These are phyloP conservation scores for Annulohypoxylon stygium DNA, from an alignment of 495 filamentous ascomycete species.

Conservation along the genomic window DNA sequence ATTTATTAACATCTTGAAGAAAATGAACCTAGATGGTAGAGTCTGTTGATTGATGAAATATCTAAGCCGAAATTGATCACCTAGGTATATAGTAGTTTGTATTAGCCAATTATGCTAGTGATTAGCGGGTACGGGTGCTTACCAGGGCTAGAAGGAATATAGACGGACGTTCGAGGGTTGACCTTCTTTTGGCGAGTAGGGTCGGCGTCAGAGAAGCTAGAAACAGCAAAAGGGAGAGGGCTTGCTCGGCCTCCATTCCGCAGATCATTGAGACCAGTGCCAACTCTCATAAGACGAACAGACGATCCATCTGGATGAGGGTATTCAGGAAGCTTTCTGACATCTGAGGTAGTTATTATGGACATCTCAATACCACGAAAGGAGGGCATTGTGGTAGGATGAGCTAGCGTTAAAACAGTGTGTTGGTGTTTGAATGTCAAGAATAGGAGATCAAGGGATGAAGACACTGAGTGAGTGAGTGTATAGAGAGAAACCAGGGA, in stretches of 20 bases:
- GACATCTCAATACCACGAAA: conserved; percentile 62
- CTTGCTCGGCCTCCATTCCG: conserved; percentile 14
- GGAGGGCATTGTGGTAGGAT: conserved; percentile 57
- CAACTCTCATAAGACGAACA: conserved; percentile 47
- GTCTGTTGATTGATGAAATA: conserved; percentile 55
- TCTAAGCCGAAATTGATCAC: conserved; percentile 60
- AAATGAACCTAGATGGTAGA: conserved; percentile 54
- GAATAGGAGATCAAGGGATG: background rate
- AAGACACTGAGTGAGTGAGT: background rate
- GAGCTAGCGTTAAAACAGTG: background rate
- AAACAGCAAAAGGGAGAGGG: conserved; percentile 6
- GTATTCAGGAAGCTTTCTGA: conserved; percentile 59
- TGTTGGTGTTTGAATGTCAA: background rate
- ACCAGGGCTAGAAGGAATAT: conserved; percentile 65
- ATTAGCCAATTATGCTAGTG: conserved; percentile 16
- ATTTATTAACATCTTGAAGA: conserved; percentile 67
- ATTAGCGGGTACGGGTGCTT: conserved; percentile 12
- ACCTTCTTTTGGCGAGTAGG: conserved; percentile 50
- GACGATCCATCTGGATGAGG: conserved; percentile 65
- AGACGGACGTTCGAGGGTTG: conserved; percentile 60
- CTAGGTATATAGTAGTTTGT: conserved; percentile 42
- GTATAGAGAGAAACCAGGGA: background rate
- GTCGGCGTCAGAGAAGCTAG: conserved; percentile 24
- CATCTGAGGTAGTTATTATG: conserved; percentile 50
- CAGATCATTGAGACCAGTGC: conserved; percentile 16